Evolutionary conservation across 179 eudicot species (phyloP), one percentile per base, ranked within the genome.

Genomic region (Silene noctiflora): DNA sequence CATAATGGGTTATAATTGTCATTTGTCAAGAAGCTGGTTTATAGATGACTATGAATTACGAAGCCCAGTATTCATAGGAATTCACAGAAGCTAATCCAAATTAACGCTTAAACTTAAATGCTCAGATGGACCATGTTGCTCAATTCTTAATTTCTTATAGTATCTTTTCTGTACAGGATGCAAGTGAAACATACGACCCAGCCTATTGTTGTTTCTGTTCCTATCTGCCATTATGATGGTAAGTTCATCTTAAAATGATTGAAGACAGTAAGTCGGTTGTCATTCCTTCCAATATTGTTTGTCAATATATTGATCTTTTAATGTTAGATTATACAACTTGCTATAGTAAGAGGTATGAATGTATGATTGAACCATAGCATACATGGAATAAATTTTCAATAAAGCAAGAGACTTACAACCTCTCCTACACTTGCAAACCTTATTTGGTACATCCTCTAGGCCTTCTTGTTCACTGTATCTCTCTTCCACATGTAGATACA

Each of bases 141-240:
- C 59, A 21, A 53, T 29, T 51, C 16, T 80, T n/a, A 62, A 33
- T 33, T 33, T 33, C 39, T 33, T 33, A 33, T 46, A 65, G 7
- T 71, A 29, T 17, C 53, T 60, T 78, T 67, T 76, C 17, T 39
- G 67, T 75, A 76, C 91, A 93, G 98, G 91, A 91, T 94, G 96
- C 98, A 89, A 82, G 96, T 91, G 77, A 94, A 90, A 83, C 75
- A 90, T 77, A 75, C 86, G 27, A 66, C 83, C 10, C 96, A 88
- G 19, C 98, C 98, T 63, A 82, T 90, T 75, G 87, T 94, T 72
- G 86, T 93, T 74, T 88, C 96, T 10, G 68, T 91, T 76, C 96
- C 94, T 66, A 86, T 92, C 62, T 87, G 89, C 72, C 92, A 92
- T 75, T 80, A 83, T 74, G 97, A 91, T 77, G 87, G 97, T 92